Evolutionary conservation across 257 asterid genomes (phyloP), one percentile per base, ranked within the genome.

Genomic region (Solanum tarijense): DNA sequence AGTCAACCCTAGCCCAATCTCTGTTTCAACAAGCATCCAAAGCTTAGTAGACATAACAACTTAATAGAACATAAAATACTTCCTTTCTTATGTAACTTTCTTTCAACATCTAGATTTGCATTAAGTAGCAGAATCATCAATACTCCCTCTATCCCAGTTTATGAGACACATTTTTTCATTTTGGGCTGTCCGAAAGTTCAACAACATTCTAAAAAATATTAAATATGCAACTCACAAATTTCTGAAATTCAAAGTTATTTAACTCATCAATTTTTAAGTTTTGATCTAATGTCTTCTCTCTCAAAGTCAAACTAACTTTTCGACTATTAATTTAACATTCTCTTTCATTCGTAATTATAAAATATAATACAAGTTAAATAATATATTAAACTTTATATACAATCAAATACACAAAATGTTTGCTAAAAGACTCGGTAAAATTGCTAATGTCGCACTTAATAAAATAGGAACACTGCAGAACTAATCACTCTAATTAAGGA

Each of bases 1-100:
- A 75, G 99, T 96, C 94, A 96, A 91, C 76, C 98, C 98, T 27
- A 96, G 96, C 55, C 99, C 99, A 90, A 96, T 96, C 94, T 96
- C 98, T 96, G 96, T 90, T 87, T 66, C 90, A 89, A 83, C 23
- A 87, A 65, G 84, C 73, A 86, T 84, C 79, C 88, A 34, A 88
- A 88, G 83, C 88, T 48, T 87, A 88, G 84, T 72, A 87, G 66
- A 86, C 84, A 69, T 68, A 35, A 79, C 38, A 36, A 69, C 65
- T 86, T 60, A 86, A 89, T 83, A 69, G 65, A 27, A 12, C 31
- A 78, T 65, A 39, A 27, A 62, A 46, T 68, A 35, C 25, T 87
- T 35, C 31, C 52, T 35, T 29, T 13, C 34, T 18, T 52, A n/a
- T 55, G 16, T 21, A 34, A 35, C 55, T 21, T 69, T 34, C 36